Evolutionary conservation across 345 rosid species (phyloP).

Genomic region (Populus alba): DNA sequence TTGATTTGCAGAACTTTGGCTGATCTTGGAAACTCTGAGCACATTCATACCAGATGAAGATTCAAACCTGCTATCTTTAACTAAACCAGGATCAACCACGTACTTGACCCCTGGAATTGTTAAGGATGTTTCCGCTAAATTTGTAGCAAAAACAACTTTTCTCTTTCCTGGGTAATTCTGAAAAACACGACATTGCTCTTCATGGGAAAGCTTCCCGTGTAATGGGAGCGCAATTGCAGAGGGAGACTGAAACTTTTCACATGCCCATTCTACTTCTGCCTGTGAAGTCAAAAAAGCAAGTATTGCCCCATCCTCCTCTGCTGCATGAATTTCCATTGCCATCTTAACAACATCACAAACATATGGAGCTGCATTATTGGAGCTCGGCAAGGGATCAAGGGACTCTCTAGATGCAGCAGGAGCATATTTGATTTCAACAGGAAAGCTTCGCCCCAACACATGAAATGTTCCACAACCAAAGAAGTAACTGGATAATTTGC

Average conservation of each 20-base stretch:
- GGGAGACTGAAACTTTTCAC: constrained; percentile 56
- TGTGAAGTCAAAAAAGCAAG: constrained; percentile 93
- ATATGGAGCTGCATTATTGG: constrained; percentile 51
- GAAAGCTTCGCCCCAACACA: constrained; percentile 71
- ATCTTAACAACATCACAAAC: constrained; percentile 58
- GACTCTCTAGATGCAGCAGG: constrained; percentile 39
- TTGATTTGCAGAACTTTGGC: constrained; percentile 85
- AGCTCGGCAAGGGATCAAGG: constrained; percentile 18
- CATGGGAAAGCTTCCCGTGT: constrained; percentile 79
- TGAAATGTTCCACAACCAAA: constrained; percentile 54
- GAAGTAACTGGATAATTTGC: constrained; percentile 71
- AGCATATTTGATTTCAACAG: constrained; percentile 68
- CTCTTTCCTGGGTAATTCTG: constrained; percentile 58
- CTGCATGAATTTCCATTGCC: constrained; percentile 54
- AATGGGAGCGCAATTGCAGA: constrained; percentile 66
- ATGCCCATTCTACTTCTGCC: constrained; percentile 91
- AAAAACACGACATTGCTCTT: constrained; percentile 69
- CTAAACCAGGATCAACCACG: constrained; percentile 86
- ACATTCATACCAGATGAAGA: constrained; percentile 78
- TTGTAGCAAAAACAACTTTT: constrained; percentile 87
- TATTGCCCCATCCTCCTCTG: constrained; percentile 69
- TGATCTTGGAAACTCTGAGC: constrained; percentile 63
- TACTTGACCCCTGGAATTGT: constrained; percentile 92
- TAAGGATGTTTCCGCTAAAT: constrained; percentile 93
- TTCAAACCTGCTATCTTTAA: constrained; percentile 74